phyloP scores from a whole-genome alignment of 1,139 yeast species.

The Sugiyamaella pinicola region DNA sequence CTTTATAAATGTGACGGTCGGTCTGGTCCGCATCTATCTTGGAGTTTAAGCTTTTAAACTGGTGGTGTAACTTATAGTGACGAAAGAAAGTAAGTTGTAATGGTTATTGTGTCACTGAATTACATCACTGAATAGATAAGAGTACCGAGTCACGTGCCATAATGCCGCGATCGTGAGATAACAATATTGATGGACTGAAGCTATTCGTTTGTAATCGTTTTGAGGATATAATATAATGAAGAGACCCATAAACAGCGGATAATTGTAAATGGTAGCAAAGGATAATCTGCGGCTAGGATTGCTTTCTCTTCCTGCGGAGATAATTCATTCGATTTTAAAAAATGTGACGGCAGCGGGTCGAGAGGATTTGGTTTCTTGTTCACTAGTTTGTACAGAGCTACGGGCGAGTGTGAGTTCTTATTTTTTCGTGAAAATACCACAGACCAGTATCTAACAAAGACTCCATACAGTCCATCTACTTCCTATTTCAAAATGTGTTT shows the following conservation, averaged over 20 bases:
- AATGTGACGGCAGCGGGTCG: not conserved
- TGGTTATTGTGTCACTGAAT: too few species aligned
- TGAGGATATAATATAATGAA: too few species aligned
- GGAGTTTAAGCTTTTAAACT: too few species aligned
- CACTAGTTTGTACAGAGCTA: conserved; percentile 1
- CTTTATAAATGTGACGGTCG: too few species aligned
- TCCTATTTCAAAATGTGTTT: conserved; percentile 24
- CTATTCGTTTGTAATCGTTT: too few species aligned
- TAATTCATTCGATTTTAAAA: conserved; percentile 4
- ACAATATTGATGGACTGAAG: not conserved
- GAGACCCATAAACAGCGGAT: conserved; percentile 15
- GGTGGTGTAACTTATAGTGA: too few species aligned
- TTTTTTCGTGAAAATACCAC: too few species aligned
- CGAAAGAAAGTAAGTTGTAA: too few species aligned
- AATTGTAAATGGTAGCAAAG: conserved; percentile 5
- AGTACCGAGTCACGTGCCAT: too few species aligned
- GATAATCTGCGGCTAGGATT: not conserved
- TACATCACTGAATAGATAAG: too few species aligned
- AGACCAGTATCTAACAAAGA: not conserved
- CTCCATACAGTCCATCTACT: conserved; percentile 4
- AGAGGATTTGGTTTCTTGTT: conserved; percentile 9
- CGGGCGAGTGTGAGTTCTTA: conserved; percentile 5
- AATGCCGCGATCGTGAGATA: too few species aligned
- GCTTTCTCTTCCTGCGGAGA: conserved; percentile 13
- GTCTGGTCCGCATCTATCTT: too few species aligned